These are phyloP conservation scores for Thymus mandschuricus DNA, from an alignment of 257 asterid genomes.

Conservation along the genomic window DNA sequence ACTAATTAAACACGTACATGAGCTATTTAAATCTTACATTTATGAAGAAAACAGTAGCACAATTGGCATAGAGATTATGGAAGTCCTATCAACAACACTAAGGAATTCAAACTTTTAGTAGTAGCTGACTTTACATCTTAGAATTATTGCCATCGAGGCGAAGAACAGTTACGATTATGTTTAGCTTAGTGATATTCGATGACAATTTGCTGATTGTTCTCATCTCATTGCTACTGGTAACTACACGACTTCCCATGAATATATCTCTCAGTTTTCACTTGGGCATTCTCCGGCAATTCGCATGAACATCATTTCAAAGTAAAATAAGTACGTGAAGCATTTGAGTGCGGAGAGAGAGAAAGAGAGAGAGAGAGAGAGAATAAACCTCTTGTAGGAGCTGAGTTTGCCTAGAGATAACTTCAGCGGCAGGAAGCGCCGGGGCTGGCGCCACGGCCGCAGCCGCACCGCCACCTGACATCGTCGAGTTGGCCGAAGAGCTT, in stretches of 20 bases:
- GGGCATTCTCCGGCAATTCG: background rate
- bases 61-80: too few species aligned
- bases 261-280: background rate
- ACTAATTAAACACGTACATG: background rate
- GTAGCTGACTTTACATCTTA: slow-evolving; percentile 10
- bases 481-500: slow-evolving; percentile 49
- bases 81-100: background rate
- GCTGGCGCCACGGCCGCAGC: slow-evolving; percentile 31
- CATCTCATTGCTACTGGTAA: background rate
- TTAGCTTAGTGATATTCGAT: slow-evolving; percentile 15
- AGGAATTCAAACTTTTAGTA: slow-evolving; percentile 16
- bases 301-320: background rate
- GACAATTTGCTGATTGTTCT: background rate
- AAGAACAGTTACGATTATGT: background rate
- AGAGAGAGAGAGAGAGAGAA: background rate
- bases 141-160: slow-evolving; percentile 1
- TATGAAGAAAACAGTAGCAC: too few species aligned
- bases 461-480: slow-evolving; percentile 41
- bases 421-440: slow-evolving; percentile 44
- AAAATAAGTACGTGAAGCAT: background rate
- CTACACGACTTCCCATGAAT: slow-evolving; percentile 6
- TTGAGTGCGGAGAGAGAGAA: background rate
- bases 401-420: slow-evolving; percentile 67
- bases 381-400: slow-evolving; percentile 80
- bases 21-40: too few species aligned